phyloP scores from a whole-genome alignment of 2,329 filamentous ascomycete species.

The Hirsutella minnesotensis region DNA sequence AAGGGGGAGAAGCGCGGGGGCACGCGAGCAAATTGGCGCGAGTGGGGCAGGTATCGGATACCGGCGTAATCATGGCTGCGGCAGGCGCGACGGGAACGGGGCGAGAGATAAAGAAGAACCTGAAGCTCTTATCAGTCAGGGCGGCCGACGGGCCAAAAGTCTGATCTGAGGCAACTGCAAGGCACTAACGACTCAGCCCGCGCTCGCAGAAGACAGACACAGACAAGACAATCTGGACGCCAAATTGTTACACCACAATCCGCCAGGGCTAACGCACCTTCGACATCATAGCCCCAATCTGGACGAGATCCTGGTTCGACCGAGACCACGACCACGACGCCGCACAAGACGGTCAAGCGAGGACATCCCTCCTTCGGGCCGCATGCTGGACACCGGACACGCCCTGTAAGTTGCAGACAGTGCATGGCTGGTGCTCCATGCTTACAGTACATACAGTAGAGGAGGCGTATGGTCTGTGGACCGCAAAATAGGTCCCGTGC shows the following conservation, averaged over 20 bases:
- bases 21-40: too few relatives aligned
- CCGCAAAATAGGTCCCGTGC: not conserved
- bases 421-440: not conserved
- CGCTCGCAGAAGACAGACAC: not conserved
- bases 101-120: not conserved
- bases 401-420: too few relatives aligned
- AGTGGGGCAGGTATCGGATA: too few relatives aligned
- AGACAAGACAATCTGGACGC: not conserved
- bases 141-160: not conserved
- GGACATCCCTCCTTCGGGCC: too few relatives aligned
- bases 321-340: too few relatives aligned
- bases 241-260: not conserved
- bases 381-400: too few relatives aligned
- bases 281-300: too few relatives aligned
- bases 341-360: too few relatives aligned
- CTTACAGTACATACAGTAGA: not conserved
- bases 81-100: not conserved
- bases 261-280: not conserved
- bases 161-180: not conserved
- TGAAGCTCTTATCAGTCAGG: conserved; percentile 1
- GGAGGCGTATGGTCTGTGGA: not conserved
- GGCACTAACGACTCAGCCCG: conserved; percentile 1
- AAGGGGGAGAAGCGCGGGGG: too few relatives aligned
- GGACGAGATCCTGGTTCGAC: too few relatives aligned
- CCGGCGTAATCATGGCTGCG: too few relatives aligned